Conservation (phyloP, 768 basidiomycete species). For the Filobasidium floriforme region DNA sequence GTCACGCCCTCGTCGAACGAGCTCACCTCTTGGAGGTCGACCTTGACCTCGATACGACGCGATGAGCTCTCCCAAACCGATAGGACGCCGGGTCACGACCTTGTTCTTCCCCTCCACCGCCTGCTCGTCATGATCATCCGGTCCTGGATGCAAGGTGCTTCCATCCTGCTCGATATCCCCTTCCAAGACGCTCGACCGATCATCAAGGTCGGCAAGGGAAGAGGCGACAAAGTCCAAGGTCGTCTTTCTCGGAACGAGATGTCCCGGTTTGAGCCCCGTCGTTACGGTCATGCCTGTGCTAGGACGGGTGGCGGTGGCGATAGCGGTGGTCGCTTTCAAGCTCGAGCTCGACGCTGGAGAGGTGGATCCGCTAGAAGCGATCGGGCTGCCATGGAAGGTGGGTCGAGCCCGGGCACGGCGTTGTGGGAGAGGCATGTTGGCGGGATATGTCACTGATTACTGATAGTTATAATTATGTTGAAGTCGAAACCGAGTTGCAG, state of each 20-base stretch:
- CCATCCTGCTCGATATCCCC: not conserved
- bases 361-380: not conserved
- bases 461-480: too few relatives aligned
- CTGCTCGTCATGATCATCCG: not conserved
- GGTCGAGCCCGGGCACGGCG: not conserved
- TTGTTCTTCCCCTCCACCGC: not conserved
- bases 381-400: not conserved
- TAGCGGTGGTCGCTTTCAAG: not conserved
- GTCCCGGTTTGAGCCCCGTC: not conserved
- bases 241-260: not conserved
- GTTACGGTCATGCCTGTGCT: not conserved
- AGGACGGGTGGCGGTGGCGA: not conserved
- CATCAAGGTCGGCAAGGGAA: not conserved
- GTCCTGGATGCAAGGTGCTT: not conserved
- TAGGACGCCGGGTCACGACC: not conserved
- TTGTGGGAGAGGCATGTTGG: not conserved
- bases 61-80: not conserved
- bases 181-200: not conserved
- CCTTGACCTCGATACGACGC: not conserved
- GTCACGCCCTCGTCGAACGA: not conserved
- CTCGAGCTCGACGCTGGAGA: not conserved
- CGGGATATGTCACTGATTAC: too few relatives aligned
- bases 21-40: not conserved
- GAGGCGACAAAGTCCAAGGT: not conserved
- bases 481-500: too few relatives aligned